Evolutionary conservation across 139 green algal genomes (phyloP), one percentile per base, ranked within the genome.

Genomic region (Coelastrella sp.): DNA sequence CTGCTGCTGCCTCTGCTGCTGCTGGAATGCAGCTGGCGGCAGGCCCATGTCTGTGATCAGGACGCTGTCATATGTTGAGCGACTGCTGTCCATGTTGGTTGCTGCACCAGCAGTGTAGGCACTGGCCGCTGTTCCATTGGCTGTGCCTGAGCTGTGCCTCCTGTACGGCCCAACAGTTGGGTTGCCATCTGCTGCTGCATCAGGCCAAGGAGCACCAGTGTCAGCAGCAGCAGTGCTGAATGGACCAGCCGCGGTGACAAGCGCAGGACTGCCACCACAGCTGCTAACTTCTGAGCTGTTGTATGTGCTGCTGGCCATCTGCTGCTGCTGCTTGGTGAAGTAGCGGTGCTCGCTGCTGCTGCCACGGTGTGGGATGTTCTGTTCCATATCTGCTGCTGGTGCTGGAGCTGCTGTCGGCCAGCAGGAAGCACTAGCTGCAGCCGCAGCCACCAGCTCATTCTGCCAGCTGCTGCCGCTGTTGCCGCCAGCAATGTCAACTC

Each of bases 251-350:
- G 64, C 58, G 22, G 80, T 11, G 19, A 86, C 57, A n/a, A 86
- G 8, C 6, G 65, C 64, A 1, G 82, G 82, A 71, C 82, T 87
- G 82, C 17, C 17, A 20, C 82, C 64, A 71, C 82, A 87, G 65
- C 82, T 87, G 82, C 65, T 78, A 54, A 87, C 82, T n/a, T 87
- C 82, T 20, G 65, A 79, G 65, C 32, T 78, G 82, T 87, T 87
- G 64, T 17, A 11, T 5, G 65, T 78, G 65, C 82, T 79, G 65
- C 60, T 54, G 23, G 82, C 56, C 5, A 17, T 6, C 19, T 78
- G 82, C 82, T 78, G 82, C 65, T 77, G 61, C 20, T 87, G 81
- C 11, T 57, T 86, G 80, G 80, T 86, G 80, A 22, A 75, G 10
- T 75, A 61, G 47, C 19, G 5, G 47, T 59, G n/a, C 32, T 56